These are phyloP conservation scores for Tieghemiomyces parasiticus DNA, from an alignment of 192 early-diverging fungal genomes.

Conservation along the genomic window DNA sequence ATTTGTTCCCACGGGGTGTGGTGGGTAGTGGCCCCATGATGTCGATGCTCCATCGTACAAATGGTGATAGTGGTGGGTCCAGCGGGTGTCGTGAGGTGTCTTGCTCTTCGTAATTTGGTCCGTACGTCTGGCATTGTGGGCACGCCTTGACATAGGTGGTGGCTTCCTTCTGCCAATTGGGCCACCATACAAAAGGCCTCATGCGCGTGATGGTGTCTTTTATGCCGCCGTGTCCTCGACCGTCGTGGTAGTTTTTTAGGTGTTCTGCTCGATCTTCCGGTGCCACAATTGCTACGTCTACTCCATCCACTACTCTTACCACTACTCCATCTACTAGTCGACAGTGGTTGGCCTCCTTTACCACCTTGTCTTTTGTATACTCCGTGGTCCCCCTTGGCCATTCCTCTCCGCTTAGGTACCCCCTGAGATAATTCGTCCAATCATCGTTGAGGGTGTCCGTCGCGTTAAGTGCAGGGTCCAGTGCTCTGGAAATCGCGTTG, in stretches of 20 bases:
- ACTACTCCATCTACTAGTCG: background rate
- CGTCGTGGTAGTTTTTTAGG: background rate
- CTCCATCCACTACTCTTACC: background rate
- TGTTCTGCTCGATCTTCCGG: background rate
- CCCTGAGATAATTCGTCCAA: background rate
- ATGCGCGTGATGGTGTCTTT: background rate
- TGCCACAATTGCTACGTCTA: background rate
- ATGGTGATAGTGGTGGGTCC: background rate
- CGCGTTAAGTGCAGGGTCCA: no score
- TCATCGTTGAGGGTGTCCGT: no score
- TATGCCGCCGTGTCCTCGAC: background rate
- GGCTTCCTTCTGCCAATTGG: background rate
- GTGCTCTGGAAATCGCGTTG: background rate
- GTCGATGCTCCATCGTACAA: slow-evolving; percentile 9
- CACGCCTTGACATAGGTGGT: background rate
- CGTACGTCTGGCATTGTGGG: background rate
- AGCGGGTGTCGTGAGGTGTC: background rate
- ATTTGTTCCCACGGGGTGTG: slow-evolving; percentile 7
- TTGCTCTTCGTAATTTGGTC: no score
- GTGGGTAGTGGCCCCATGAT: slow-evolving; percentile 9
- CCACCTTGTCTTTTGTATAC: background rate
- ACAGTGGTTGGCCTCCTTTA: background rate
- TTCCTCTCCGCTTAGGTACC: background rate
- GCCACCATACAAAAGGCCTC: background rate
- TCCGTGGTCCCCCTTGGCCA: background rate